Evolutionary conservation across 768 basidiomycete species (phyloP), one percentile per base, ranked within the genome.

Genomic region (Baorangia bicolor): DNA sequence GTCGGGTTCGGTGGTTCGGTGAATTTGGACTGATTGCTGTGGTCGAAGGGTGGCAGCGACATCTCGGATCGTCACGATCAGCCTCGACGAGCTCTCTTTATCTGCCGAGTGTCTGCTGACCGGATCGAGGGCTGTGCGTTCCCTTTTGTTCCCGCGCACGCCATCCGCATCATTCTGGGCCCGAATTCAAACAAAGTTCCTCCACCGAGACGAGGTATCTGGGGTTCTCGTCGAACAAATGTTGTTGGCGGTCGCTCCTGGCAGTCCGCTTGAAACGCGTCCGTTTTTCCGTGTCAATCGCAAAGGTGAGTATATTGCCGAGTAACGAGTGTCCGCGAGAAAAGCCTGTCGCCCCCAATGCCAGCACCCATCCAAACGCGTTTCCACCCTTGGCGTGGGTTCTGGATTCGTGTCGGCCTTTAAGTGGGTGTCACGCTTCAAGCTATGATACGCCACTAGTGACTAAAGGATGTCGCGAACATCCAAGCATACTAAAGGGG

Each of bases 1-100:
- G 46, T 33, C 9, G 70, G 57, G 53, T 73, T 72, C 13, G 74
- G 73, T 7, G 68, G 33, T 13, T 58, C 58, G 0, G 74, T 75
- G 48, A 59, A 66, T 53, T 59, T 59, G 51, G n/a, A n/a, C n/a
- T n/a, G n/a, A n/a, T 55, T 56, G 18, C 42, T 16, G n/a, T 21
- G 28, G 13, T 34, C 42, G 31, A 67, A 69, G 25, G 68, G 56
- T 2, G 69, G 62, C 14, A 73, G 34, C 4, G 63, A 47, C 65
- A 49, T 67, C 45, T 57, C 35, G 34, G 47, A 35, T 45, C 42
- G 41, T 35, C 20, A 45, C 8, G 18, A 41, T 34, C 41, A 11
- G 10, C 16, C 23, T 41, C 16, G 7, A 18, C 16, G 16, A 16
- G 13, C 16, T 34, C 9, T 27, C 20, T 18, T 34, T 12, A 25